These are phyloP conservation scores for Calonectria henricotiae DNA, from an alignment of 2,329 filamentous ascomycete genomes.

Conservation along the genomic window DNA sequence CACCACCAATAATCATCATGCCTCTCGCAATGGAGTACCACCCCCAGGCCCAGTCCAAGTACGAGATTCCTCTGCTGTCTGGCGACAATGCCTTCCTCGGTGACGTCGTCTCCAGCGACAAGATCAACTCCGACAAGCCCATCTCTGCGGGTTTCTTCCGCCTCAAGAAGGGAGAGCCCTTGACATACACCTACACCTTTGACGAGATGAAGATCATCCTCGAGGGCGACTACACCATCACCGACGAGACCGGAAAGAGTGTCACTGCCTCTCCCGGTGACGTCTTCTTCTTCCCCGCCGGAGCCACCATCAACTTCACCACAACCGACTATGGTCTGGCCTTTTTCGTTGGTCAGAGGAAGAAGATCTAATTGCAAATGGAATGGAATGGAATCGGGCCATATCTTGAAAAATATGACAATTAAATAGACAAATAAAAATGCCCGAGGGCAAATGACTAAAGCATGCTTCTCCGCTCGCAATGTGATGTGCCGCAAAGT, in stretches of 20 bases:
- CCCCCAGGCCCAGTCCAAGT: conserved; percentile 72
- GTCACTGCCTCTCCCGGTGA: conserved; percentile 75
- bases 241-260: conserved; percentile 74
- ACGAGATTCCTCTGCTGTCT: conserved; percentile 77
- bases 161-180: conserved; percentile 77
- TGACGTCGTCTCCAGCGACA: conserved; percentile 73
- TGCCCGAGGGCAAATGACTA: neutral
- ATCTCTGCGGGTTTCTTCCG: conserved; percentile 78
- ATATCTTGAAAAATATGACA: conserved; percentile 3
- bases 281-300: conserved; percentile 80
- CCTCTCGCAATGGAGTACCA: conserved; percentile 66
- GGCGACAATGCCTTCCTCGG: conserved; percentile 80
- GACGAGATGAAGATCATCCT: conserved; percentile 84
- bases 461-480: neutral
- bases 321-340: conserved; percentile 75
- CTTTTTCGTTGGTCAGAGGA: conserved; percentile 69
- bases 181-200: conserved; percentile 80
- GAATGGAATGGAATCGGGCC: neutral
- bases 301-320: conserved; percentile 77
- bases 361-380: conserved; percentile 53
- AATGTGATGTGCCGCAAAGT: neutral
- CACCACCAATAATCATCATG: conserved; percentile 51
- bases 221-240: conserved; percentile 77
- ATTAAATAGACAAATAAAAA: conserved; percentile 40
- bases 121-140: conserved; percentile 71